A percentile compares a stretch with the other conserved stretches of the same genome.
These are phyloP conservation scores for Curvularia sp. DNA, from an alignment of 2,329 filamentous ascomycete species.

Conservation along the genomic window DNA sequence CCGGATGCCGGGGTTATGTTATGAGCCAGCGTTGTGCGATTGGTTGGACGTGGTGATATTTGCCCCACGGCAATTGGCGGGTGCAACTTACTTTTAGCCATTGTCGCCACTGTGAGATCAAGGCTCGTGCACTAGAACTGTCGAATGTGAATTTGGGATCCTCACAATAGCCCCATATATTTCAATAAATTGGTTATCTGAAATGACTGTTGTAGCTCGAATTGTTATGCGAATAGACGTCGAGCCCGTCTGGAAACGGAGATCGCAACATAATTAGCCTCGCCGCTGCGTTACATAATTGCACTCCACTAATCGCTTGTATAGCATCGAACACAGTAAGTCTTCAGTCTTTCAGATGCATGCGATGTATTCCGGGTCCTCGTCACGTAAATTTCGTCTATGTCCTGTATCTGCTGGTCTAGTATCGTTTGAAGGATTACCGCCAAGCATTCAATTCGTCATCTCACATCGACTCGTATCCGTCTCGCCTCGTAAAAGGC, in stretches of 20 bases:
- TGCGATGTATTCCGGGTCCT: background rate
- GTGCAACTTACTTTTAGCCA: background rate
- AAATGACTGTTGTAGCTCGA: no score
- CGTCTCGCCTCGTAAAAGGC: slow-evolving; percentile 1
- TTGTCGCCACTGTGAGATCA: background rate
- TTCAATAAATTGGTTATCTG: no score
- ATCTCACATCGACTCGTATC: background rate
- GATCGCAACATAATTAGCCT: background rate
- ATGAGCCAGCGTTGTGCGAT: background rate
- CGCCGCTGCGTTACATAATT: background rate
- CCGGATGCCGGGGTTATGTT: background rate
- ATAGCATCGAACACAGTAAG: background rate
- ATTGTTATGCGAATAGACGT: no score
- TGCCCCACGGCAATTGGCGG: background rate
- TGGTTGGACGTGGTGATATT: background rate
- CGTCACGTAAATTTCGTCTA: background rate
- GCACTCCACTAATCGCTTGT: background rate
- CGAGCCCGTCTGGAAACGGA: background rate
- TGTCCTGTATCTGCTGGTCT: background rate
- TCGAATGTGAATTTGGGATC: background rate
- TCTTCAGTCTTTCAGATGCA: background rate
- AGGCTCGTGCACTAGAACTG: background rate
- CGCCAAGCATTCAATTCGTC: background rate
- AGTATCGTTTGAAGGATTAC: background rate
- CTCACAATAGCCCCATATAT: no score